phyloP scores from a whole-genome alignment of 139 green algal species.

The Deuterostichococcus epilithicus region DNA sequence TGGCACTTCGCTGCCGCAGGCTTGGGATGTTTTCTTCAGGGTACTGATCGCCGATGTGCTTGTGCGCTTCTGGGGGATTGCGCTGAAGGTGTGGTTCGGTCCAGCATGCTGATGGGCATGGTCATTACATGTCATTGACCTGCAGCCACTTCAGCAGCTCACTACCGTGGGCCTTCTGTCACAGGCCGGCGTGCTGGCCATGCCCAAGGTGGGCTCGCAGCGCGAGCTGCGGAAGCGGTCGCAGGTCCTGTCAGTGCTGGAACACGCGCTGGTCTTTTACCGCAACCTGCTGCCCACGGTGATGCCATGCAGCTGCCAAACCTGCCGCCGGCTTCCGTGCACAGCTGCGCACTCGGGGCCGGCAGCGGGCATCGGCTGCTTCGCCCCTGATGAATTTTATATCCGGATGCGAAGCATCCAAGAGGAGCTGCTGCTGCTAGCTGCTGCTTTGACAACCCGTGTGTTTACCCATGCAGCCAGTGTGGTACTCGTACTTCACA shows the following conservation, averaged over 20 bases:
- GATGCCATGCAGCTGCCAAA: conserved; percentile 42
- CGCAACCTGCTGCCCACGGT: conserved; percentile 45
- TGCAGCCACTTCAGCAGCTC: not conserved
- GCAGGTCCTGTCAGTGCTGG: conserved; percentile 41
- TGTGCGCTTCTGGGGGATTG: conserved; percentile 36
- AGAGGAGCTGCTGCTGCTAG: too few species aligned
- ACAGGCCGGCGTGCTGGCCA: not conserved
- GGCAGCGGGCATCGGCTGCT: too few species aligned
- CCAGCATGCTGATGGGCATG: too few species aligned
- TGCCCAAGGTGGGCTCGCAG: not conserved
- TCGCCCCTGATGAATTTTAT: too few species aligned
- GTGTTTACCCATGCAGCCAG: not conserved
- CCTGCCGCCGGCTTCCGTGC: not conserved
- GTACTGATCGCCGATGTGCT: conserved; percentile 41
- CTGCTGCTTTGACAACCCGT: not conserved
- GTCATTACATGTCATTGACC: too few species aligned
- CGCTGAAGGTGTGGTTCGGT: conserved; percentile 36
- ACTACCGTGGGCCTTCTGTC: not conserved
- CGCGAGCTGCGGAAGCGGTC: not conserved
- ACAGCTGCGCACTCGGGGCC: too few species aligned
- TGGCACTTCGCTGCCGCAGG: conserved; percentile 9
- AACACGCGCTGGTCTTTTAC: conserved; percentile 46
- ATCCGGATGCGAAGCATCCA: too few species aligned
- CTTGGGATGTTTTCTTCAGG: conserved; percentile 34
- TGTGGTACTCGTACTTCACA: conserved; percentile 43